A percentile compares a stretch with the other conserved stretches of the same genome.
phyloP scores from a whole-genome alignment of 768 basidiomycete genomes.

The Lactifluus volemus region DNA sequence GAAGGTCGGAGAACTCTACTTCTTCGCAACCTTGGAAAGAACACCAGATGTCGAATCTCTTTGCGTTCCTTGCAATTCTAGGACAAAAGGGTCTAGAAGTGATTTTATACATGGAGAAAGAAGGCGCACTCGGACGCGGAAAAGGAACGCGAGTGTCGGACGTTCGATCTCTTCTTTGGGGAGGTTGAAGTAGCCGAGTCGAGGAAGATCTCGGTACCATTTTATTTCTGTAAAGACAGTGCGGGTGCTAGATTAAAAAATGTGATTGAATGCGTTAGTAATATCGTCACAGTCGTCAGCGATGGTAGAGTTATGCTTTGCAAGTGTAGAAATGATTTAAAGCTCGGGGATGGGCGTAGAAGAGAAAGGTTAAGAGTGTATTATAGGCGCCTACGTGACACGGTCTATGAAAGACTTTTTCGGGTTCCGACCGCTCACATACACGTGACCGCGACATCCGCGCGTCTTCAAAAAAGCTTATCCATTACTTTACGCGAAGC shows the following conservation, averaged over 20 bases:
- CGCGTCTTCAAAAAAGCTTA: conserved; percentile 37
- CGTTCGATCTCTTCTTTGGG: neutral
- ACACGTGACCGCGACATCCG: conserved; percentile 10
- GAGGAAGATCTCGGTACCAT: conserved; percentile 5
- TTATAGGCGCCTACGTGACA: neutral
- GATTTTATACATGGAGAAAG: neutral
- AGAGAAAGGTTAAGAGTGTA: conserved; percentile 2
- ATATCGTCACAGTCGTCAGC: conserved; percentile 4
- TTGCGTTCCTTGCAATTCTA: conserved; percentile 42
- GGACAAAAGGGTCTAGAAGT: neutral
- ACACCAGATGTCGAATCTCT: conserved; percentile 44
- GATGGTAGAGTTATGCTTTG: neutral
- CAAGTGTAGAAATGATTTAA: neutral
- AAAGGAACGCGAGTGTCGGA: neutral
- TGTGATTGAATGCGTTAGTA: neutral
- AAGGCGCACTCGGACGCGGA: conserved; percentile 11
- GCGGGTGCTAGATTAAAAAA: conserved; percentile 5
- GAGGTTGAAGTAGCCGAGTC: conserved; percentile 5
- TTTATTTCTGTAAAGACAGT: neutral
- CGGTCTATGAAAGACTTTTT: neutral
- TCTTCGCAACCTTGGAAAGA: conserved; percentile 42
- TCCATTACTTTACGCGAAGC: conserved; percentile 80
- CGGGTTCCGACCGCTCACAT: neutral
- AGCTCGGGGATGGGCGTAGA: neutral
- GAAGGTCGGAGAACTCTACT: conserved; percentile 38